A percentile compares a stretch with the other conserved stretches of the same genome.
Conservation (phyloP, 1,284 basidiomycete species). For the Peniophora sp. region DNA sequence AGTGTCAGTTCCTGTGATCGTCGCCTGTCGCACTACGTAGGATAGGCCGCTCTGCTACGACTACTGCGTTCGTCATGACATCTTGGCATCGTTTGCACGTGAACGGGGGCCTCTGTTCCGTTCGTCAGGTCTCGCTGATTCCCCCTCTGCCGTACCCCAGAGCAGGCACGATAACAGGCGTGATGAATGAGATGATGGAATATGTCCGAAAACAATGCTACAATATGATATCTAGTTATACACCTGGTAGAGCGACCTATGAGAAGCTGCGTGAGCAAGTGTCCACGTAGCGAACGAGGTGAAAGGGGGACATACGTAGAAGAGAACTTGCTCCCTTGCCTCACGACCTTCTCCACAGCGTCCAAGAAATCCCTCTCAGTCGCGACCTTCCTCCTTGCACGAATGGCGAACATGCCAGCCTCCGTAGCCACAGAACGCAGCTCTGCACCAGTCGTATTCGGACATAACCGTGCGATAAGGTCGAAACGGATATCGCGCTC, state of each 20-base stretch:
- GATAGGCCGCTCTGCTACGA: too few relatives aligned
- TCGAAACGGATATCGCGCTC: conserved; percentile 98
- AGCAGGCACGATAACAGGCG: too few relatives aligned
- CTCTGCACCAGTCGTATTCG: conserved; percentile 97
- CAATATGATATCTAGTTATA: conserved; percentile 45
- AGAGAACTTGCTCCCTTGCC: conserved; percentile 96
- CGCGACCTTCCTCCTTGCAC: conserved; percentile 93
- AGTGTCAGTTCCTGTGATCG: too few relatives aligned
- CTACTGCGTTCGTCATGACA: too few relatives aligned
- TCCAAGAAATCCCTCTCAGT: conserved; percentile 97
- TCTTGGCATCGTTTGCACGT: too few relatives aligned
- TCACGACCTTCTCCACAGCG: conserved; percentile 96
- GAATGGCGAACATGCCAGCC: conserved; percentile 99
- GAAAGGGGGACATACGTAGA: conserved; percentile 56
- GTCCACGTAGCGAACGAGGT: conserved; percentile 8
- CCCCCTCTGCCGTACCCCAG: too few relatives aligned
- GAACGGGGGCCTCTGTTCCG: too few relatives aligned
- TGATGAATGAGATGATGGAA: too few relatives aligned
- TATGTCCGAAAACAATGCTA: too few relatives aligned
- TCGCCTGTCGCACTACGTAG: too few relatives aligned
- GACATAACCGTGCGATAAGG: conserved; percentile 93
- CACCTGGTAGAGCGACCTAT: conserved; percentile 64
- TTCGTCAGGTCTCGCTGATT: too few relatives aligned
- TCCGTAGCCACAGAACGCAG: conserved; percentile 95
- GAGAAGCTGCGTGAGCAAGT: conserved; percentile 15